Percentiles rank a stretch among this genome's conserved stretches.
Conservation (phyloP, 1,139 yeast species). For the Yarrowia galli region DNA sequence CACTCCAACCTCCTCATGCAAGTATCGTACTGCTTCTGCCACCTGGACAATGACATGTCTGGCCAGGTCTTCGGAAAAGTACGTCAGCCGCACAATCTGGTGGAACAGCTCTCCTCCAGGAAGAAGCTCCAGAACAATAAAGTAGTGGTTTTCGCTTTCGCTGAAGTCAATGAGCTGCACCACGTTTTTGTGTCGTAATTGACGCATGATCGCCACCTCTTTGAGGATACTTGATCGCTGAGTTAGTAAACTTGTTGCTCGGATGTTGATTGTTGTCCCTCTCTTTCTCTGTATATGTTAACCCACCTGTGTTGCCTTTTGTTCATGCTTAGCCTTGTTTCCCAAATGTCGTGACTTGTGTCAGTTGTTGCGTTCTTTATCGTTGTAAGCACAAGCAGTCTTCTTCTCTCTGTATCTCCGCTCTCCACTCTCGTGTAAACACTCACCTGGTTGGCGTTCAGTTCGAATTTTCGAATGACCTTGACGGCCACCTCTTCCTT, state of each 20-base stretch:
- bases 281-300: background rate
- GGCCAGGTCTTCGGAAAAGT: slow-evolving; percentile 83
- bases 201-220: slow-evolving; percentile 86
- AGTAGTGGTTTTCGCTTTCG: slow-evolving; percentile 71
- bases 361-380: background rate
- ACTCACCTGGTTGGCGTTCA: slow-evolving; percentile 57
- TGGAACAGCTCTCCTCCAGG: slow-evolving; percentile 96
- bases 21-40: slow-evolving; percentile 78
- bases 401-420: background rate
- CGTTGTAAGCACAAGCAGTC: background rate
- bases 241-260: slow-evolving; percentile 48
- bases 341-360: slow-evolving; percentile 45
- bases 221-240: slow-evolving; percentile 70
- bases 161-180: slow-evolving; percentile 73
- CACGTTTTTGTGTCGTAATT: slow-evolving; percentile 72
- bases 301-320: slow-evolving; percentile 48
- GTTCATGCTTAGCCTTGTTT: slow-evolving; percentile 46
- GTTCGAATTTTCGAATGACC: slow-evolving; percentile 74
- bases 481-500: slow-evolving; percentile 77
- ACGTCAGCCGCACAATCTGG: slow-evolving; percentile 88
- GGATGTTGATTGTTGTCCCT: too few species aligned
- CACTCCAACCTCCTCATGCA: slow-evolving; percentile 82
- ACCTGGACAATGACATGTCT: slow-evolving; percentile 87
- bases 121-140: slow-evolving; percentile 81
- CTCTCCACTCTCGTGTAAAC: background rate